A percentile compares a stretch with the other conserved stretches of the same genome.
Conservation (phyloP, 2,329 filamentous ascomycete species). For the Daldinia sp. region DNA sequence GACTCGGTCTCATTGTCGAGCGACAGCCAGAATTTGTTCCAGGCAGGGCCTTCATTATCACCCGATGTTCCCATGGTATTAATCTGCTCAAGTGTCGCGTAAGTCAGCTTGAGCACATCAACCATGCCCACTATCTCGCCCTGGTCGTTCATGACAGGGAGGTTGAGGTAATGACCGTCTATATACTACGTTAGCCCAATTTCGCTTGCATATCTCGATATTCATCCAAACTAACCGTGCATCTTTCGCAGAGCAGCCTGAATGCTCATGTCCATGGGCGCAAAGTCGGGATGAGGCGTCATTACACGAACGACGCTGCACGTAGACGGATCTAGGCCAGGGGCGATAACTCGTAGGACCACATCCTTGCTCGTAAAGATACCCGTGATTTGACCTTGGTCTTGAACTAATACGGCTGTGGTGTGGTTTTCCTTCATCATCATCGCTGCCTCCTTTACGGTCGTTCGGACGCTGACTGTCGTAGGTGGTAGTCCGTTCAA, state of each 20-base stretch:
- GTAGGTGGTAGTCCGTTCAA: constrained; percentile 90
- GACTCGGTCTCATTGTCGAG: constrained; percentile 95
- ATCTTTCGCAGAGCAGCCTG: constrained; percentile 98
- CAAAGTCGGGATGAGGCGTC: constrained; percentile 99
- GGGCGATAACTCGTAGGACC: constrained; percentile 95
- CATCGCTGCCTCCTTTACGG: constrained; percentile 92
- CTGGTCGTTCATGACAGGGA: constrained; percentile 96
- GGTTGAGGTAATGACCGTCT: constrained; percentile 98
- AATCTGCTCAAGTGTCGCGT: constrained; percentile 96
- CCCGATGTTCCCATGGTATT: constrained; percentile 85
- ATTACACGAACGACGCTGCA: constrained; percentile 99
- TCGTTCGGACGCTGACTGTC: constrained; percentile 94
- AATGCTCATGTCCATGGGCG: constrained; percentile 98
- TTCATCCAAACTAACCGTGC: constrained; percentile 76
- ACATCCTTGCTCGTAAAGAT: constrained; percentile 99
- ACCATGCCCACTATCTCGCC: constrained; percentile 99
- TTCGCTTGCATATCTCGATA: constrained; percentile 16
- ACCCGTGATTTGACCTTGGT: constrained; percentile 95
- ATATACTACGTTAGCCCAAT: constrained; percentile 37
- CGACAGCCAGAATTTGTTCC: constrained; percentile 99
- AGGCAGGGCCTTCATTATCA: constrained; percentile 93
- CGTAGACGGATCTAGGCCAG: constrained; percentile 89
- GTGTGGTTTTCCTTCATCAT: constrained; percentile 99
- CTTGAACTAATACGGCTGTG: constrained; percentile 93
- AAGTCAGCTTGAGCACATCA: constrained; percentile 96